Conservation (phyloP, 225 moss, liverwort and hornwort species). For the Physcomitrium patens region DNA sequence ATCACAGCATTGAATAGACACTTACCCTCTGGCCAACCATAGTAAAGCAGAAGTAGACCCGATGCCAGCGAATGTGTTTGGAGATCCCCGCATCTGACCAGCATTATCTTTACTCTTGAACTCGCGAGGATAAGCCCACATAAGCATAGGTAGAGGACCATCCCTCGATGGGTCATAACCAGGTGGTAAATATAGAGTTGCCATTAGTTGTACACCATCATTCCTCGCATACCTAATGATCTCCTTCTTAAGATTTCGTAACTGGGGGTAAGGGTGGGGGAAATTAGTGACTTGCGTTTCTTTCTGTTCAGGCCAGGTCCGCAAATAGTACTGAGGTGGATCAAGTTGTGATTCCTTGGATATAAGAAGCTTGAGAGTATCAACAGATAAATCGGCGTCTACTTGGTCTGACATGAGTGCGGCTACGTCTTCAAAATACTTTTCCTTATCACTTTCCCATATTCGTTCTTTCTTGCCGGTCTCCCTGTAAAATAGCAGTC, state of each 20-base stretch:
- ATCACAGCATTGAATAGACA: background rate
- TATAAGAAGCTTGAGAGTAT: conserved; percentile 72
- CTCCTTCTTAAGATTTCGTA: conserved; percentile 72
- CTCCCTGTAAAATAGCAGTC: conserved; percentile 49
- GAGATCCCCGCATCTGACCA: conserved; percentile 86
- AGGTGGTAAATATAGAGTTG: conserved; percentile 82
- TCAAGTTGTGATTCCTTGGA: conserved; percentile 94
- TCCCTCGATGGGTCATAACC: conserved; percentile 65
- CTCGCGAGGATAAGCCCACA: conserved; percentile 93
- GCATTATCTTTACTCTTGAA: conserved; percentile 91
- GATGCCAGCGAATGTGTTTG: conserved; percentile 82
- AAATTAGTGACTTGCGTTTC: conserved; percentile 81
- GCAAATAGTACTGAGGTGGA: conserved; percentile 91
- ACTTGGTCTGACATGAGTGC: conserved; percentile 89
- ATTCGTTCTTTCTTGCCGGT: conserved; percentile 66
- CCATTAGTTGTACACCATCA: conserved; percentile 88
- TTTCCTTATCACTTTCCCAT: conserved; percentile 79
- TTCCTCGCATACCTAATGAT: conserved; percentile 78
- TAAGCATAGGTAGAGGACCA: conserved; percentile 74
- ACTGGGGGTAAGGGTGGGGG: conserved; percentile 96
- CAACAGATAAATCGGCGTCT: conserved; percentile 66
- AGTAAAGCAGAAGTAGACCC: conserved; percentile 81
- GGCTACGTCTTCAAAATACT: conserved; percentile 73
- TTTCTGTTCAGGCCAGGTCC: conserved; percentile 75
- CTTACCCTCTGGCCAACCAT: conserved; percentile 87